These are phyloP conservation scores for Blastobotrys americana DNA, from an alignment of 805 yeast species.

Conservation along the genomic window DNA sequence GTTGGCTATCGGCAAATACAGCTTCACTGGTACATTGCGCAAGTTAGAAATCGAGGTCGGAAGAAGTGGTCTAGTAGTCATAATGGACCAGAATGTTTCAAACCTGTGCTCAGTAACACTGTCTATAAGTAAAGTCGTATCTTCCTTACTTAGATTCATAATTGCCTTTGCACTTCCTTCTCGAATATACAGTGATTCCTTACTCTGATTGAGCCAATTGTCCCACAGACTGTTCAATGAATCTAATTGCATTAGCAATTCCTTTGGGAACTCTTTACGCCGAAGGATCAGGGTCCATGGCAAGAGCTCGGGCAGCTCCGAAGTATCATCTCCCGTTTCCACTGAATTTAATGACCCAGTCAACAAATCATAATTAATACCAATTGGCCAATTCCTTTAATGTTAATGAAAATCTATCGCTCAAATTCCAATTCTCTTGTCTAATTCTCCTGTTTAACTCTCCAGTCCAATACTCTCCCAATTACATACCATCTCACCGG, in stretches of 20 bases:
- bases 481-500: conserved; percentile 71
- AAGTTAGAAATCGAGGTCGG: conserved; percentile 17
- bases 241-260: conserved; percentile 37
- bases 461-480: too few species aligned
- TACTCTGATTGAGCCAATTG: conserved; percentile 69
- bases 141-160: conserved; percentile 65
- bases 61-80: conserved; percentile 18
- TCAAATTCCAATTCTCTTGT: too few species aligned
- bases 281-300: conserved; percentile 46
- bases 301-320: conserved; percentile 4
- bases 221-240: conserved; percentile 34
- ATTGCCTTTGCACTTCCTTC: conserved; percentile 73
- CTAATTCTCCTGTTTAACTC: too few species aligned
- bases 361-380: conserved; percentile 53
- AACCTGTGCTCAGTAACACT: conserved; percentile 31
- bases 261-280: conserved; percentile 39
- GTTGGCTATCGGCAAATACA: conserved; percentile 33
- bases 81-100: conserved; percentile 24
- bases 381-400: conserved; percentile 63
- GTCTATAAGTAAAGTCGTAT: conserved; percentile 52
- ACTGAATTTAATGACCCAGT: conserved; percentile 35
- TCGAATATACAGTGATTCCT: conserved; percentile 70
- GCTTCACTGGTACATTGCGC: conserved; percentile 28
- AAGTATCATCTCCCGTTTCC: conserved; percentile 9
- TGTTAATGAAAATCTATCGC: too few species aligned